Evolutionary conservation across 1,139 yeast species (phyloP).

Genomic region (Torulaspora globosa): DNA sequence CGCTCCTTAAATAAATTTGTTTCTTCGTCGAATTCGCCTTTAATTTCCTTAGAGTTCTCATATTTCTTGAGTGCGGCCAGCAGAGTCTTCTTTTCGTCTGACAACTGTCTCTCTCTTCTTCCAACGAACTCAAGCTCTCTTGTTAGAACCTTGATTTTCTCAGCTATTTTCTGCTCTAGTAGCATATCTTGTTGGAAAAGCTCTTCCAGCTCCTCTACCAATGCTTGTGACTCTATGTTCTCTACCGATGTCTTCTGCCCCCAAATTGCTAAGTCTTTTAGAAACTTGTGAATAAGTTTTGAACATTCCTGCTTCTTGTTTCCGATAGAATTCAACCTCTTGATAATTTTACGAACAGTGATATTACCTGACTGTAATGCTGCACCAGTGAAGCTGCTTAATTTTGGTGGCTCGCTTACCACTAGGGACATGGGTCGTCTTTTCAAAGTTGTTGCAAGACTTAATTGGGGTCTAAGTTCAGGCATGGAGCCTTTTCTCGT

Average conservation of each 20-base stretch:
- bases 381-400: constrained; percentile 10
- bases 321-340: constrained; percentile 24
- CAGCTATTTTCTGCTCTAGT: constrained; percentile 25
- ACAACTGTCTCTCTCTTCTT: constrained; percentile 28
- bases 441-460: not conserved
- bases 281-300: constrained; percentile 24
- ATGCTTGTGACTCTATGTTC: constrained; percentile 20
- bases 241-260: constrained; percentile 22
- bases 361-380: constrained; percentile 11
- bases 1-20: constrained; percentile 26
- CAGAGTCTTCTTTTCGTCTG: constrained; percentile 24
- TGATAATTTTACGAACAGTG: constrained; percentile 22
- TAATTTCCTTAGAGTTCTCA: constrained; percentile 21
- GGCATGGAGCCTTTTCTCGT: not conserved
- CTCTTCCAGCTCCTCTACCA: constrained; percentile 24
- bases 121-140: constrained; percentile 25
- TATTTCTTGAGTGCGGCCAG: constrained; percentile 22
- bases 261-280: constrained; percentile 28
- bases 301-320: constrained; percentile 23
- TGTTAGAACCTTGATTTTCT: constrained; percentile 19
- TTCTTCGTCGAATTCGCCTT: constrained; percentile 29
- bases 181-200: constrained; percentile 27
- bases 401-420: constrained; percentile 10
- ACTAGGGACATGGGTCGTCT: constrained; percentile 12
- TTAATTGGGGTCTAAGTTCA: not conserved